Conservation (phyloP, 176 grass and related monocot genomes). For the Juncus inflexus region DNA sequence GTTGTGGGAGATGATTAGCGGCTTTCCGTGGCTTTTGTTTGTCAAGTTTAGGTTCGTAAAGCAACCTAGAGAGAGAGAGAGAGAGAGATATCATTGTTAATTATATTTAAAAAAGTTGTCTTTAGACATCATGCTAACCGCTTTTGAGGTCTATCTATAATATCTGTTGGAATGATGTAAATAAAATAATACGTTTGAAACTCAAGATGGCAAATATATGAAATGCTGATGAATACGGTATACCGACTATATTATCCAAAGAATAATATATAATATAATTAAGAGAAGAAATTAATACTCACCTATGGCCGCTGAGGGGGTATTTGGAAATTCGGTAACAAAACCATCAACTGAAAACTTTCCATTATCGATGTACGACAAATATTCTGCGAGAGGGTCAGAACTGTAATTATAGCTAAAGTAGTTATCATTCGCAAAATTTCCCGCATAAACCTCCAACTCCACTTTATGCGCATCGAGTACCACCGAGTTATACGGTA, state of each 20-base stretch:
- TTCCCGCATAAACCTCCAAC: conserved; percentile 74
- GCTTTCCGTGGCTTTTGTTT: conserved; percentile 57
- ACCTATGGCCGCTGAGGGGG: conserved; percentile 68
- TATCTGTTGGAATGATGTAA: too few species aligned
- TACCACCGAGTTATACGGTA: conserved; percentile 49
- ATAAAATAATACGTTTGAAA: background rate
- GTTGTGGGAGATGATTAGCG: conserved; percentile 82
- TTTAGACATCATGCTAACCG: too few species aligned
- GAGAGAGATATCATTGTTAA: conserved; percentile 24
- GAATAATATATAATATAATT: background rate
- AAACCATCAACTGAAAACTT: conserved; percentile 89
- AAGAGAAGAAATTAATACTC: conserved; percentile 17
- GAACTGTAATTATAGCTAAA: conserved; percentile 86
- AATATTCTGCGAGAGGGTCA: conserved; percentile 78
- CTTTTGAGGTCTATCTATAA: too few species aligned
- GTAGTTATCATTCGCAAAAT: conserved; percentile 67
- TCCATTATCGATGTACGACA: conserved; percentile 71
- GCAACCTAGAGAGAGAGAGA: conserved; percentile 53
- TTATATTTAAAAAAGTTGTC: background rate
- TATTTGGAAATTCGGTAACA: conserved; percentile 73
- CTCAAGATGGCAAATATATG: background rate
- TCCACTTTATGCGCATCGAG: conserved; percentile 80
- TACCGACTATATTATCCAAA: conserved; percentile 2
- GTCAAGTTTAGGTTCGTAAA: conserved; percentile 71
- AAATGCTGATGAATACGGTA: conserved; percentile 2